These are phyloP conservation scores for Leccinum aurantiacum DNA, from an alignment of 768 basidiomycete genomes.

Conservation along the genomic window DNA sequence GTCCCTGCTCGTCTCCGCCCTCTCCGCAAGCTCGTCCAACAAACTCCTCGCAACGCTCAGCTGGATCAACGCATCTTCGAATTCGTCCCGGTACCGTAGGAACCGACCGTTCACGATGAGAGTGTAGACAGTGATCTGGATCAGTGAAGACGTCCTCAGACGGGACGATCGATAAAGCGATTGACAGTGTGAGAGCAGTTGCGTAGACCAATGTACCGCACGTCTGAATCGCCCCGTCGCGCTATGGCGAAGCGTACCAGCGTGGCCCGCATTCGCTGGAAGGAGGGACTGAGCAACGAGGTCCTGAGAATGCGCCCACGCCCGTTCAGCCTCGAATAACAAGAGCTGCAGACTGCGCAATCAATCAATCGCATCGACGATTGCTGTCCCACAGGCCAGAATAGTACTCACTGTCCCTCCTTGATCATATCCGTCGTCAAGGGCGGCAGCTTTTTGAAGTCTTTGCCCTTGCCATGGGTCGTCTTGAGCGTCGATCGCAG, in stretches of 20 bases:
- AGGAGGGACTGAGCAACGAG: slow-evolving; percentile 53
- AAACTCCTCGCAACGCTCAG: slow-evolving; percentile 76
- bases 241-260: slow-evolving; percentile 63
- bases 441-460: slow-evolving; percentile 81
- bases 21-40: slow-evolving; percentile 62
- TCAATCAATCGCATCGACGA: slow-evolving; percentile 10
- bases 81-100: slow-evolving; percentile 72
- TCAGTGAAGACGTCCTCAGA: slow-evolving; percentile 55
- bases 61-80: slow-evolving; percentile 71
- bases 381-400: slow-evolving; percentile 3
- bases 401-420: slow-evolving; percentile 73
- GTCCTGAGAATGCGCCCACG: slow-evolving; percentile 89
- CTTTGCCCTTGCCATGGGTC: slow-evolving; percentile 86
- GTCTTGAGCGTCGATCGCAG: slow-evolving; percentile 80
- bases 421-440: slow-evolving; percentile 68
- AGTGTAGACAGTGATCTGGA: slow-evolving; percentile 77
- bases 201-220: slow-evolving; percentile 74
- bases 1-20: slow-evolving; percentile 72
- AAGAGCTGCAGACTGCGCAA: slow-evolving; percentile 70
- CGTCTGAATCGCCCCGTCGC: slow-evolving; percentile 81
- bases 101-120: slow-evolving; percentile 83
- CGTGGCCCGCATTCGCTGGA: slow-evolving; percentile 49
- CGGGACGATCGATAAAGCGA: slow-evolving; percentile 52
- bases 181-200: slow-evolving; percentile 74
- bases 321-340: slow-evolving; percentile 88